Evolutionary conservation across 352 stramenopile genomes (phyloP).

Genomic region (Globisporangium heterothallicum): DNA sequence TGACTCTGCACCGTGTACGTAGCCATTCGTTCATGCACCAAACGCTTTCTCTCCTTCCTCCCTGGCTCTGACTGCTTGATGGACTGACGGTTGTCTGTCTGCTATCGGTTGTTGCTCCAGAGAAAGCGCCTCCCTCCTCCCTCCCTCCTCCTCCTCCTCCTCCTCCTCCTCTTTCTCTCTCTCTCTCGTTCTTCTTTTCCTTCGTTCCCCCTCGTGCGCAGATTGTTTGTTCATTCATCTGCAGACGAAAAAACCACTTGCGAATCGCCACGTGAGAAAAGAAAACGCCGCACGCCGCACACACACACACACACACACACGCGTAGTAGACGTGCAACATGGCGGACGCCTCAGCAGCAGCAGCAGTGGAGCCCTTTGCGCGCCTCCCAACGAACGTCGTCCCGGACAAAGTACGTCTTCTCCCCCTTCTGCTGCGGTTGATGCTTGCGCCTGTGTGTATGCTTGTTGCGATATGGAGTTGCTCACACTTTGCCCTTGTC

Average conservation of each 20-base stretch:
- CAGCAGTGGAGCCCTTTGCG: conserved; percentile 27
- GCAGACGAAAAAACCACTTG: not conserved
- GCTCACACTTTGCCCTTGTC: not conserved
- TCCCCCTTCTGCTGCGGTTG: not conserved
- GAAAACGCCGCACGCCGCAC: not conserved
- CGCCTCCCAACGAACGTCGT: conserved; percentile 45
- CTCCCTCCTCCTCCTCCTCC: not conserved
- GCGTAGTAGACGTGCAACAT: conserved; percentile 20
- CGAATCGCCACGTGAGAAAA: not conserved
- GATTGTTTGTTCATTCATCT: too few species aligned
- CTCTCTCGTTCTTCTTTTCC: not conserved
- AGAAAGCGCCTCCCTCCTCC: not conserved
- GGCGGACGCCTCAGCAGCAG: conserved; percentile 15
- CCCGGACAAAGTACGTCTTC: conserved; percentile 34
- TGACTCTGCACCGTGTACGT: not conserved
- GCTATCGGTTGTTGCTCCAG: not conserved
- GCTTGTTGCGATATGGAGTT: too few species aligned
- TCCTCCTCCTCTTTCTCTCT: not conserved
- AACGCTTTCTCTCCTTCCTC: not conserved
- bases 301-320: not conserved
- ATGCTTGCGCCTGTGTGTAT: not conserved
- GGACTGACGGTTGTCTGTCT: too few species aligned
- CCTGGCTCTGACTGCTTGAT: not conserved
- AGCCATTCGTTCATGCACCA: not conserved
- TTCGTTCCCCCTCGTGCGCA: too few species aligned